Base-by-base conservation (phyloP, 257 asterid species). In the Cruciata laevipes region DNA sequence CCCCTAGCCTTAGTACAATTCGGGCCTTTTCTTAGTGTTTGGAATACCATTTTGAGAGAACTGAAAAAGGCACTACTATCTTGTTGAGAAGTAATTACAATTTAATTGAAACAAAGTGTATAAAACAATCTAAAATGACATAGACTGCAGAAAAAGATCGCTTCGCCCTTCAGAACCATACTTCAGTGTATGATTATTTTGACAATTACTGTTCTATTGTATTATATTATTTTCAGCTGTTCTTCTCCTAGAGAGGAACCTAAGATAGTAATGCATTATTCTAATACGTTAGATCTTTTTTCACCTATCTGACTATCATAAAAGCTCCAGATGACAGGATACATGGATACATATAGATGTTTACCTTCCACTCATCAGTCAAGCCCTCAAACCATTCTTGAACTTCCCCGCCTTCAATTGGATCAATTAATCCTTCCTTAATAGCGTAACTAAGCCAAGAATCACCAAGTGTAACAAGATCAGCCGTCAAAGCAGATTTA, bases 311-410 rank as follows among this genome's bases (percentile, higher is more conserved):
- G 27, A 51, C 1, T 6, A 61, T 63, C 47, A 61, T 5, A 53
- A 40, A 63, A 61, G 21, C 23, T 56, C 42, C 33, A 33, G 20
- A 37, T 35, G 49, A 33, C 38, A 69, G 16, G 23, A 51, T 10
- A 61, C 3, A 16, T 59, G 16, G 23, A 51, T 10, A 61, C 3
- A 16, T 59, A 53, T 21, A 49, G 27, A 69, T 63, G 58, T 74
- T 42, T 69, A 93, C 99, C 99, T 93, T 93, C 99, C 96, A 93
- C 69, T 82, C 82, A 52, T 86, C 87, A 80, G 85, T 77, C 74
- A 93, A 82, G 20, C 71, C 73, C 60, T 61, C 81, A 74, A 93
- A 93, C 97, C 97, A 93, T 30, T 88, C 85, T 73, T 85, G 83
- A 18, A 83, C 81, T 74, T 90, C 96, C 38, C 81, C 85, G 51